Base-by-base conservation (phyloP, 2,329 filamentous ascomycete species). In the Trichoderma sp. region DNA sequence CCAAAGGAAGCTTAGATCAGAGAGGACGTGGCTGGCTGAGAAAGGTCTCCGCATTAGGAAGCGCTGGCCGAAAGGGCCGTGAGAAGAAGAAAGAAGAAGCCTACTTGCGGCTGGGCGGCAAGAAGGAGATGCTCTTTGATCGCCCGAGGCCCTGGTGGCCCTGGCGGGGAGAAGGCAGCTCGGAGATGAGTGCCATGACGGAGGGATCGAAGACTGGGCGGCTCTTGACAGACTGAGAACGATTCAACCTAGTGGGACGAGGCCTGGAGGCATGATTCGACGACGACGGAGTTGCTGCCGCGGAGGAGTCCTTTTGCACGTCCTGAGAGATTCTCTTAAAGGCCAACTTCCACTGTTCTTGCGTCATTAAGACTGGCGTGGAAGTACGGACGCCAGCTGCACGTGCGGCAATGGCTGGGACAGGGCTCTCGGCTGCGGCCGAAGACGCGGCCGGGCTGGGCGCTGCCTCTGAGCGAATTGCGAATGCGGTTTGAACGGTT, bases 331-430 rank as follows among this genome's bases (percentile, higher is more conserved):
- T 60, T 18, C 38, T 38, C 24, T 67, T 56, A 18, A 75, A 71
- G 12, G 74, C 74, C n/a, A 60, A 31, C 29, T 75, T 67, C 74
- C 74, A 75, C 60, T 75, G 74, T 21, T 71, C 74, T 12, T 38
- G 38, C 60, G 74, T 75, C 67, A 75, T 75, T 6, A 72, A 14
- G 74, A 75, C 74, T 0, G 74, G 67, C 41, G 64, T 41, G 29
- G 74, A 64, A 14, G 27, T 75, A 14, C 56, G 66, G 31, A 27
- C 35, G 4, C 31, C 31, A 21, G 35, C 29, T 6, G 38, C 6
- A 24, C 35, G 66, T 45, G 38, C 8, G 6, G 63, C 29, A 8
- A 31, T 35, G 9, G 64, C 24, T 24, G 18, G n/a, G 50, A 62
- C 27, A 24, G 53, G n/a, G 24, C 38, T 33, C 29, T 75, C 53